Base-by-base conservation (phyloP, 495 filamentous ascomycete genomes). In the Durotheca rogersii region DNA sequence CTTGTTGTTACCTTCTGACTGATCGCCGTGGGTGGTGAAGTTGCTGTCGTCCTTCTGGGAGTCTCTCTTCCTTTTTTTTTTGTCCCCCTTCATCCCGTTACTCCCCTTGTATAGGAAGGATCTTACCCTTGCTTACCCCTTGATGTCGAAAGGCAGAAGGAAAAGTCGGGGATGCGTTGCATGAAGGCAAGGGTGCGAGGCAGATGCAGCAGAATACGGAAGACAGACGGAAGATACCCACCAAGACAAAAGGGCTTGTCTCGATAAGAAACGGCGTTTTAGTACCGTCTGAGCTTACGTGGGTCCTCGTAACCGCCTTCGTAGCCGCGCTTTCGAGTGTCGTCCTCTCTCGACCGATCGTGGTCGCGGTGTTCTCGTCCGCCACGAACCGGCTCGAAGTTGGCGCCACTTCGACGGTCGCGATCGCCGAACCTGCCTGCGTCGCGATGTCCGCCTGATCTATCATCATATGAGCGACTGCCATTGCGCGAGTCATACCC, bases 241-340 rank as follows among this genome's bases (percentile, higher is more conserved):
- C 69, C 69, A 58, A 66, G 58, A 70, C 58, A 71, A 71, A 62
- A 58, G 61, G 54, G 51, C 54, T 53, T 56, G 62, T 58, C 58
- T 61, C 48, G 58, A 63, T 51, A 58, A 57, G 46, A 48, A 46
- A 56, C 27, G 33, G 49, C 60, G 53, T 47, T 49, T 68, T 64
- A 90, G 73, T 91, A 90, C 61, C 88, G 84, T 67, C 87, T 81
- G 61, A 88, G 79, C 64, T 83, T 86, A 46, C 89, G 81, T 29
- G 86, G 82, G 67, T 93, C 88, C 58, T 92, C 87, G 64, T 89
- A 83, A 52, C 80, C 78, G 46, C 81, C 81, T 52, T 89, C 86
- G 59, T 76, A 81, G 20, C 76, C 73, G 54, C 82, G 77, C 59
- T 79, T 81, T 34, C 83, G 72, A 54, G 75, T 80, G 52, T 83